These are phyloP conservation scores for Penicillium brasilianum DNA, from an alignment of 2,329 filamentous ascomycete genomes.

Conservation along the genomic window DNA sequence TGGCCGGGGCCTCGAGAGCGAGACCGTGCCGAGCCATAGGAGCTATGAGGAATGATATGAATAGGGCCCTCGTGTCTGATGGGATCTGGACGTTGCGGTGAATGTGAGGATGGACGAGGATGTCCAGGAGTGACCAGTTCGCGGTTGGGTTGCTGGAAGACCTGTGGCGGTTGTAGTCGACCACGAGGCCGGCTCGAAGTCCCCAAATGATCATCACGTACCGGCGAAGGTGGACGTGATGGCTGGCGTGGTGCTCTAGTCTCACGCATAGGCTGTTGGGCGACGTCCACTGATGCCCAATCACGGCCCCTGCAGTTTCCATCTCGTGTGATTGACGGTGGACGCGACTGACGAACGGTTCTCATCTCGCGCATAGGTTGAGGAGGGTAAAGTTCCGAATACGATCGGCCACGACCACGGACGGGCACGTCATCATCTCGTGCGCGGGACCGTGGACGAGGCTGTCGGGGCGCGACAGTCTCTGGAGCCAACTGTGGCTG, in stretches of 20 bases:
- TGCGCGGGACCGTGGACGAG: constrained; percentile 2
- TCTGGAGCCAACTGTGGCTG: not conserved
- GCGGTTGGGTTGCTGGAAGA: not conserved
- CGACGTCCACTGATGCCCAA: not conserved
- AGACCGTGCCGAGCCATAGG: constrained; percentile 11
- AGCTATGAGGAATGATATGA: constrained; percentile 17
- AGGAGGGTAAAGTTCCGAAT: constrained; percentile 10
- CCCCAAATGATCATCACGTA: not conserved
- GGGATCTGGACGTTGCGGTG: not conserved
- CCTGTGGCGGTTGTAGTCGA: not conserved
- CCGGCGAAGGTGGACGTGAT: constrained; percentile 12
- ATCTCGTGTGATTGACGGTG: constrained; percentile 8
- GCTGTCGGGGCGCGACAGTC: not conserved
- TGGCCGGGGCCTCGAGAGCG: constrained; percentile 22
- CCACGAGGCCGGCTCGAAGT: constrained; percentile 4
- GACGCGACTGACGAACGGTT: constrained; percentile 8
- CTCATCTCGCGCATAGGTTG: constrained; percentile 12
- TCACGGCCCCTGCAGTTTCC: constrained; percentile 1
- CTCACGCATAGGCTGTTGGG: constrained; percentile 14
- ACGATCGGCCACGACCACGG: not conserved
- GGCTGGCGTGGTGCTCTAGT: constrained; percentile 3
- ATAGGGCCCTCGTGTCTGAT: constrained; percentile 7
- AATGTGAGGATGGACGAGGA: not conserved
- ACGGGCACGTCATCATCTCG: not conserved
- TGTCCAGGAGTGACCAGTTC: not conserved